phyloP scores from a whole-genome alignment of 148 eudicot genomes.

The Nepenthes gracilis region DNA sequence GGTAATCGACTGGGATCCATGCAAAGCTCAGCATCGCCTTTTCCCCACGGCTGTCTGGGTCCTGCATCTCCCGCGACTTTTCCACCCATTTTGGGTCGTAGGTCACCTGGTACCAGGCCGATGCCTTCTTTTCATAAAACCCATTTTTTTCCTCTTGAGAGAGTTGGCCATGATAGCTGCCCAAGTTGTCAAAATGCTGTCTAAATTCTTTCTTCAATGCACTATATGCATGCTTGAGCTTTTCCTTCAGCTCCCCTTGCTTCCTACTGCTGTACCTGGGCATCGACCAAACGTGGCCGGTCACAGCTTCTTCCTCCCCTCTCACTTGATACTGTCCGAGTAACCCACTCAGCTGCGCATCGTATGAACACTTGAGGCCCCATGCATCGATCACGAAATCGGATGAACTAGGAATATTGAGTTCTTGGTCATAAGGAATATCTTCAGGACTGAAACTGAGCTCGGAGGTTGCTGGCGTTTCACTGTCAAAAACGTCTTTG shows the following conservation, averaged over 20 bases:
- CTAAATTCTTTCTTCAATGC: conserved; percentile 67
- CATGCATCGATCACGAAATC: conserved; percentile 54
- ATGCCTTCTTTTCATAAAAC: conserved; percentile 69
- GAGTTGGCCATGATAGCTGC: conserved; percentile 21
- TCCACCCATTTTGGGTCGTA: conserved; percentile 55
- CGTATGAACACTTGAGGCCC: conserved; percentile 65
- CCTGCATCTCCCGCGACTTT: conserved; percentile 31
- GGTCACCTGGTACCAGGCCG: conserved; percentile 88
- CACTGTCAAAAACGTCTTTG: conserved; percentile 30
- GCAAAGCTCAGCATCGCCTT: conserved; percentile 66
- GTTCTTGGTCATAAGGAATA: conserved; percentile 46
- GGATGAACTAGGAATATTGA: conserved; percentile 46
- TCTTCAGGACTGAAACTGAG: conserved; percentile 10
- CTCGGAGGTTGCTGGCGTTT: conserved; percentile 19
- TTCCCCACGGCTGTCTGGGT: conserved; percentile 28
- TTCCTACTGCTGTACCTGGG: conserved; percentile 52
- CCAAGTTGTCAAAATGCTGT: conserved; percentile 47
- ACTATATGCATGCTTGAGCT: conserved; percentile 68
- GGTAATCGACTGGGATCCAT: conserved; percentile 83
- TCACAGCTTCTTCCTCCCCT: conserved; percentile 81
- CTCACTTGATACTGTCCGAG: conserved; percentile 75
- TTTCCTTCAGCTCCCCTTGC: conserved; percentile 78
- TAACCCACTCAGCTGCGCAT: conserved; percentile 52
- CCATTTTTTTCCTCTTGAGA: conserved; percentile 44
- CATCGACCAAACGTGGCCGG: conserved; percentile 93